Conservation (phyloP, 106 monocot species). For the Dioscorea alata region DNA sequence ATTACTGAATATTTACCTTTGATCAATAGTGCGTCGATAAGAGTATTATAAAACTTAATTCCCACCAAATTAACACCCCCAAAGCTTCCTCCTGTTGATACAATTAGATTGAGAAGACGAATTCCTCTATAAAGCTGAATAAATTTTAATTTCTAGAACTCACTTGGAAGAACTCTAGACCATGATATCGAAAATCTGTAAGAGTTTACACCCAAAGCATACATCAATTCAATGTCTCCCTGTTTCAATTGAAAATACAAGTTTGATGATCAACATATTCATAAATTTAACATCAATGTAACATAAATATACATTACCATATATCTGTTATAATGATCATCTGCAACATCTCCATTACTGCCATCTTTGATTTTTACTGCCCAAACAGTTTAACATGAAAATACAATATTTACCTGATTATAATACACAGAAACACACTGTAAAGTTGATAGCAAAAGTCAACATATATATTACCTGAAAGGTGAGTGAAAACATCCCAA, state of each 20-base stretch:
- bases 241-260: not conserved
- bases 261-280: not conserved
- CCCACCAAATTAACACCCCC: conserved; percentile 15
- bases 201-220: conserved; percentile 17
- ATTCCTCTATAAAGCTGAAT: not conserved
- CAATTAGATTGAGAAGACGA: not conserved
- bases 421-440: no score
- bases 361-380: conserved; percentile 16
- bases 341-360: conserved; percentile 18
- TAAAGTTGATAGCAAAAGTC: no score
- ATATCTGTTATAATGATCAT: conserved; percentile 17
- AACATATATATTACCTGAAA: conserved; percentile 9
- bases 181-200: conserved; percentile 27
- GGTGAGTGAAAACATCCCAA: conserved; percentile 22
- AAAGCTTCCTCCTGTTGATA: conserved; percentile 16
- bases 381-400: not conserved
- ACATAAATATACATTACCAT: conserved; percentile 3
- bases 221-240: conserved; percentile 20
- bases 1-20: conserved; percentile 4
- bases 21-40: conserved; percentile 11
- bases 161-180: conserved; percentile 23
- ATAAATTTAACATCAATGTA: not conserved
- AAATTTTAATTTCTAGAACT: not conserved
- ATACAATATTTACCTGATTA: not conserved
- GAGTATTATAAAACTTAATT: conserved; percentile 15